Evolutionary conservation across 73 alveolate species (phyloP), one percentile per base, ranked within the genome.

Genomic region (Tetrahymena thermophila): DNA sequence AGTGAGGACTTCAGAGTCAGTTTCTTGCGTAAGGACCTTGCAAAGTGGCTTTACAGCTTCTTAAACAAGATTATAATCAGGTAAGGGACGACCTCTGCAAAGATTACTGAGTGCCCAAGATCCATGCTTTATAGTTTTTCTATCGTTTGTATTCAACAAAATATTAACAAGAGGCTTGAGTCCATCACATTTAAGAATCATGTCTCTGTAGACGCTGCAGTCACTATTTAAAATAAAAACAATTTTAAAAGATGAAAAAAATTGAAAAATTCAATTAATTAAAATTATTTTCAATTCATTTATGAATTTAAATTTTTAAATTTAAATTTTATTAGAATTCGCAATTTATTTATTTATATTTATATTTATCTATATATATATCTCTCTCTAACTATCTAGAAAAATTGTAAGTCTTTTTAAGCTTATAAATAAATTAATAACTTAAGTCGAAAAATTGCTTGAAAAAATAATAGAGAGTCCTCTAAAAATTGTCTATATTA

Each of bases 81-180:
- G 99, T n/a, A 97, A 93, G 10, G 99, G 99, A 84, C 98, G 98
- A 43, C 99, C 99, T 97, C 99, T 96, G 94, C 99, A 97, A 83
- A 99, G 97, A 95, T 99, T 99, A 34, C 99, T 95, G 15, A 99
- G 96, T 35, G 99, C 97, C 99, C 99, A 99, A 19, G 99, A 95
- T 21, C 99, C 98, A 93, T 98, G 97, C 97, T 98, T 98, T 93
- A 97, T 97, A 40, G 97, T 94, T 85, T 97, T 95, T 37, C 97
- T 95, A 95, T 97, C 97, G 19, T 85, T 84, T 14, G 99, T 96
- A 10, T 97, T 95, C 89, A 97, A 95, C 93, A 99, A 93, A 25
- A 98, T 96, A 21, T 95, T 94, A 23, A 99, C 96, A 35, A 99
- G 96, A 43, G 99, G 99, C 40, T 96, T 97, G 38, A 98, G 97